Evolutionary conservation across 306 rosid genomes (phyloP), one percentile per base, ranked within the genome.

Genomic region (Rosa lucieae): DNA sequence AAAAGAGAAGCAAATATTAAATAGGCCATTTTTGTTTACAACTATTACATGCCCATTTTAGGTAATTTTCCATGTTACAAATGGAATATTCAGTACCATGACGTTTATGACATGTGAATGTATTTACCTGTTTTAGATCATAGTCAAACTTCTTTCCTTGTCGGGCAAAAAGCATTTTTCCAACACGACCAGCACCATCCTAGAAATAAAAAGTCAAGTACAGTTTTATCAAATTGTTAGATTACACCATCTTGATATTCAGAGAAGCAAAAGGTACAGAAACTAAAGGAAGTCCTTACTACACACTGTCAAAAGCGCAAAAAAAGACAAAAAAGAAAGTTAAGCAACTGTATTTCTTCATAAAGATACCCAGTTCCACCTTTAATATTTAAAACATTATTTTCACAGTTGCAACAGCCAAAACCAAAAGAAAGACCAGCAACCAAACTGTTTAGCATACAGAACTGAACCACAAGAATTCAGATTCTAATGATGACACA

Each of bases 151-250:
- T 95, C 86, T 90, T 95, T 78, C 99, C 99, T 79, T 95, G 98
- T 37, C 98, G 94, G 43, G 99, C 92, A 87, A 89, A 95, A 35
- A 95, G 89, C 99, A 95, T 95, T 90, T 95, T 95, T 39, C 99
- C 99, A 43, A 95, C 92, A 59, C 99, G 99, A 82, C 99, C 99
- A 76, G 99, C 98, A 37, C 99, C 99, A 75, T 95, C 99, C 97
- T 94, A 77, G 73, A 82, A 26, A 76, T 55, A 74, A 46, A 43
- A 75, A 51, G 49, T 62, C 51, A 75, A 35, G 65, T 86, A 67
- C 26, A 26, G 51, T 29, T 48, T 46, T 70, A 75, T 73, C 83
- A 40, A 11, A 21, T 56, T 15, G n/a, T 5, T 65, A 48, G 11
- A 26, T 58, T 70, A 84, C 63, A 43, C 49, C 42, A 53, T 59